Evolutionary conservation across 1,139 yeast genomes (phyloP).

Genomic region (Zhuliangozyma parablackwelliae): DNA sequence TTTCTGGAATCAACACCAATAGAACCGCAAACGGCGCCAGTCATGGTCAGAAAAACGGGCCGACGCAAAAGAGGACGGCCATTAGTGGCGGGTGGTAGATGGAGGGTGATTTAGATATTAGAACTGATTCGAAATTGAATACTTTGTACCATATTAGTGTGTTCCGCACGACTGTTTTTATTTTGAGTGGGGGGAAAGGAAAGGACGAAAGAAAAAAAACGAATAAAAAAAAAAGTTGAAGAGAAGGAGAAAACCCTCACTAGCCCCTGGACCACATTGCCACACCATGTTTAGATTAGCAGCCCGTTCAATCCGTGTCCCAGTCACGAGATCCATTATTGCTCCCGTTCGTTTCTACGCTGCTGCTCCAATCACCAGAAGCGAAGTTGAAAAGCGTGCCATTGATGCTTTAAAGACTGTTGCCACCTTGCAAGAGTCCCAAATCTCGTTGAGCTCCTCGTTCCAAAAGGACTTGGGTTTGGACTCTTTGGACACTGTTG

Average conservation of each 20-base stretch:
- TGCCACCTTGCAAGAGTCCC: slow-evolving; percentile 48
- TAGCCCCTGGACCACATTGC: not conserved
- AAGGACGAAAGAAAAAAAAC: not conserved
- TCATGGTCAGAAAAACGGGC: too few species aligned
- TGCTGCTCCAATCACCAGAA: slow-evolving; percentile 44
- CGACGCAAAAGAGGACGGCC: too few species aligned
- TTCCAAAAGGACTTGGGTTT: slow-evolving; percentile 63
- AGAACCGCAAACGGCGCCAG: too few species aligned
- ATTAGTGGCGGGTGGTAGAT: too few species aligned
- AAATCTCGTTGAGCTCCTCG: slow-evolving; percentile 40
- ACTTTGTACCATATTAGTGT: too few species aligned
- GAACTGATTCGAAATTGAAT: too few species aligned
- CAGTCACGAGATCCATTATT: slow-evolving; percentile 26
- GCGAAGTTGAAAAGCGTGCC: slow-evolving; percentile 45
- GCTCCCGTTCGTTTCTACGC: slow-evolving; percentile 44
- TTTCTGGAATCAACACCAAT: too few species aligned
- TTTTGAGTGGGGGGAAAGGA: too few species aligned
- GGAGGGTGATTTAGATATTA: too few species aligned
- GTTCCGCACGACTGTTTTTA: too few species aligned
- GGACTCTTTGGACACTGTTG: slow-evolving; percentile 68
- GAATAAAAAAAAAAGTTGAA: slow-evolving; percentile 1
- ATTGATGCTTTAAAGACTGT: slow-evolving; percentile 49
- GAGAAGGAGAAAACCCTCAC: not conserved
- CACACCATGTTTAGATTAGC: slow-evolving; percentile 36
- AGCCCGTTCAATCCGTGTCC: slow-evolving; percentile 36